Evolutionary conservation across 2,329 filamentous ascomycete genomes (phyloP), one percentile per base, ranked within the genome.

Genomic region (Scedosporium apiospermum): DNA sequence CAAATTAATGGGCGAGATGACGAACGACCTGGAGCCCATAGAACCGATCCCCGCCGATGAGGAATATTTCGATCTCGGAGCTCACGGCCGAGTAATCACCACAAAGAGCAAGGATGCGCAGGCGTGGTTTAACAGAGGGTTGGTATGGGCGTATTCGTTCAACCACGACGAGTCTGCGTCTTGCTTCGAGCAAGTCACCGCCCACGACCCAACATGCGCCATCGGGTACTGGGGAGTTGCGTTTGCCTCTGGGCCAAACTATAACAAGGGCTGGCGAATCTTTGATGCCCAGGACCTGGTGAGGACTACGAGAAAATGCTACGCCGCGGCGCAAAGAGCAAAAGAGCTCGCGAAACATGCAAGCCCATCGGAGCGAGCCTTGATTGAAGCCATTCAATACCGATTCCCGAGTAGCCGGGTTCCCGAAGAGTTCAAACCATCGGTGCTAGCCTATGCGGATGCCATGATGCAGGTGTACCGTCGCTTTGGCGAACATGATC

Each of bases 141-240:
- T 92, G n/a, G 77, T 86, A 23, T 92, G 89, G 89, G 81, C 79
- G 53, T 92, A 88, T 71, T 87, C 78, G 23, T 93, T 93, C 76
- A 91, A 92, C 69, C 88, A 91, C 69, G 86, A 88, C 66, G 89
- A 91, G 71, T 82, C 87, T 0, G 80, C 79, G 4, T 74, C 74
- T 49, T 90, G 88, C 73, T 90, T 90, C 67, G 75, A 85, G 67
- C 74, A 76, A 7, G 86, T 85, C n/a, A 79, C 84, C 38, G 70
- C 72, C 1, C 69, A 76, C 57, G 88, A 90, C 65, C 65, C 74
- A 0, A 65, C 71, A 2, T 88, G 83, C 63, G 79, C 81, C 34
- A 84, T 90, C 77, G 86, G 84, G 3, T 82, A 88, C 68, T 90
- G 88, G 87, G 88, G 88, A 0, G 73, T 89, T 4, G 86, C 89